Percentiles rank a stretch among this genome's conserved stretches.
These are phyloP conservation scores for Rosa chinensis DNA, from an alignment of 306 rosid genomes.

Conservation along the genomic window DNA sequence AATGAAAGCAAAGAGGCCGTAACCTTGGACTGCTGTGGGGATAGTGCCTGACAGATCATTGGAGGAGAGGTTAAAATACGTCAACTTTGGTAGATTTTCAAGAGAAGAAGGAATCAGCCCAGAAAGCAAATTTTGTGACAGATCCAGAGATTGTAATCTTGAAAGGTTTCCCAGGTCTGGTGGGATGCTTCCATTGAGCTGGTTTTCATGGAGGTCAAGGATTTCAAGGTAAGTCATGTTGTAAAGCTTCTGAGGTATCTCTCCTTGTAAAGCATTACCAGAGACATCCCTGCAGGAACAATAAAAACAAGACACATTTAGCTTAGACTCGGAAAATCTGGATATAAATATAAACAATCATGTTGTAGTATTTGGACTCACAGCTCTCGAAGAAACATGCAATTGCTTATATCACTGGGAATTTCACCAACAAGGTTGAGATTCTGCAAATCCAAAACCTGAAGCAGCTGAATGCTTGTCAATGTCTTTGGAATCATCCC, in stretches of 20 bases:
- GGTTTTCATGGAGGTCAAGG: constrained; percentile 77
- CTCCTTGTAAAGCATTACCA: constrained; percentile 75
- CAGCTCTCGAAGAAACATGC: constrained; percentile 89
- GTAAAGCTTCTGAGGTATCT: constrained; percentile 65
- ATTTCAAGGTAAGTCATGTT: constrained; percentile 69
- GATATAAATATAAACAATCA: constrained; percentile 23
- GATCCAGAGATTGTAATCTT: constrained; percentile 61
- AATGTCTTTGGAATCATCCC: constrained; percentile 68
- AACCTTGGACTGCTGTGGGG: constrained; percentile 60
- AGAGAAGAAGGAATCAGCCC: constrained; percentile 75
- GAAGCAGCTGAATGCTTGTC: constrained; percentile 75
- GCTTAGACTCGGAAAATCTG: constrained; percentile 29
- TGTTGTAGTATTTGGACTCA: constrained; percentile 47
- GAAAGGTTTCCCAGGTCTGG: constrained; percentile 60
- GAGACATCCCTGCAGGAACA: constrained; percentile 82
- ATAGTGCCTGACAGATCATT: constrained; percentile 81
- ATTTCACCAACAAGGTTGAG: constrained; percentile 77
- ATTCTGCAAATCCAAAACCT: constrained; percentile 76
- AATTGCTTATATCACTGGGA: constrained; percentile 65
- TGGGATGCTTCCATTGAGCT: constrained; percentile 77
- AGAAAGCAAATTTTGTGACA: constrained; percentile 71
- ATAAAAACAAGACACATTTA: constrained; percentile 20
- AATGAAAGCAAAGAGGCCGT: constrained; percentile 67
- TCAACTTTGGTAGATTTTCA: constrained; percentile 53
- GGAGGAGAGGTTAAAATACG: constrained; percentile 69